Conservation (phyloP, 306 rosid genomes). For the Sicyos edulis region DNA sequence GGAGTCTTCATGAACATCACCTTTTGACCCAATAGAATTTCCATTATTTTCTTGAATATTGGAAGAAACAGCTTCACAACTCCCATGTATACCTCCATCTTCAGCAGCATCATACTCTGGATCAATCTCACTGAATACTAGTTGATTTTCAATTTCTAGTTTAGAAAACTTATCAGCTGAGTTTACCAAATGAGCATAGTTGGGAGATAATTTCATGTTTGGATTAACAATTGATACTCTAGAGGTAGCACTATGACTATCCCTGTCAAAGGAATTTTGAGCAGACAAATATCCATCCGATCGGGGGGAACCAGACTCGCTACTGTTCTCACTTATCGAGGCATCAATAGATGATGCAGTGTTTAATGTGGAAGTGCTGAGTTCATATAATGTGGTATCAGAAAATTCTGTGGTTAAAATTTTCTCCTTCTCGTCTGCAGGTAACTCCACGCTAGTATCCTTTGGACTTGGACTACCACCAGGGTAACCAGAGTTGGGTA, state of each 20-base stretch:
- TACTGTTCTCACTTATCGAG: conserved; percentile 55
- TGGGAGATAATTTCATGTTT: conserved; percentile 55
- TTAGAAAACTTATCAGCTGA: conserved; percentile 43
- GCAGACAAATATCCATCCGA: conserved; percentile 43
- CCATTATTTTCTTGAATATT: conserved; percentile 49
- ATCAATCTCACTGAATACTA: conserved; percentile 23
- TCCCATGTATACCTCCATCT: conserved; percentile 17
- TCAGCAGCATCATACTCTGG: conserved; percentile 31
- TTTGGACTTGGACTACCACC: conserved; percentile 16
- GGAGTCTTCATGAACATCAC: conserved; percentile 24
- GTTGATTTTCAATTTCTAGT: conserved; percentile 31
- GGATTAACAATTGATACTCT: conserved; percentile 25
- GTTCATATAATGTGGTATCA: conserved; percentile 26
- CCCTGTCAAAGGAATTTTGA: conserved; percentile 36
- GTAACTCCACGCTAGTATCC: conserved; percentile 37
- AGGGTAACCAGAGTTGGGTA: conserved; percentile 23
- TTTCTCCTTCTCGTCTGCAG: conserved; percentile 30
- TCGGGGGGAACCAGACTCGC: conserved; percentile 42
- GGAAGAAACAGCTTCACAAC: conserved; percentile 37
- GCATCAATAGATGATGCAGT: conserved; percentile 62
- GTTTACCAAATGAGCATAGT: conserved; percentile 57
- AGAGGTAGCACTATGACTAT: conserved; percentile 17
- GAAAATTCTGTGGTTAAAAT: conserved; percentile 42
- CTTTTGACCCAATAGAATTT: conserved; percentile 27
- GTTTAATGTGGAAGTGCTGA: neutral